Base-by-base conservation (phyloP, 2,329 filamentous ascomycete genomes). In the Alternaria arborescens region DNA sequence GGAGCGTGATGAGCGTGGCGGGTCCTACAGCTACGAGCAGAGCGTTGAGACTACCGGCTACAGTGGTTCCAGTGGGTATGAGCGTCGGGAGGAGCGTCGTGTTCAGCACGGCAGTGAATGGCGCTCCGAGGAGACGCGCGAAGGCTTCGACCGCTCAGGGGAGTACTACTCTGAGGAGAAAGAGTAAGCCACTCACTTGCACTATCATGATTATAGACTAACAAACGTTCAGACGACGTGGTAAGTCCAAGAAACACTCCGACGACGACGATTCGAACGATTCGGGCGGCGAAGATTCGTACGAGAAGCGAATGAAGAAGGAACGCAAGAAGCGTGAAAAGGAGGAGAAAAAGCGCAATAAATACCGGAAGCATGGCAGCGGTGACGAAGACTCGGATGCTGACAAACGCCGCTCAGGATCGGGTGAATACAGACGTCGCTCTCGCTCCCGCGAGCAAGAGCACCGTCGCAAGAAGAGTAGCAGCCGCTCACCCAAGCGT, bases 11-110 rank as follows among this genome's bases (percentile, higher is more conserved):
- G 78, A 81, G 22, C 77, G 63, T n/a, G 71, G 78, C 22, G 78
- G 79, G 20, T 71, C 71, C 30, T 87, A 86, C 65, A 85, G 86
- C 41, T 89, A 88, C 67, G 81, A 89, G 71, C 83, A 89, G 72
- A 82, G 80, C 48, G 84, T 82, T 5, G 86, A 90, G 72, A 83
- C 83, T 8, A 83, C 81, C 10, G 82, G 83, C 18, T 77, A 78
- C 43, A 66, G 69, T 42, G 68, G 71, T 5, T 84, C 83, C 4
- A 85, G 86, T 43, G 84, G 86, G 6, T 89, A 87, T 62, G 85
- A 89, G 69, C 81, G 87, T 65, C 85, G 82, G 40, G 86, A 85
- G 36, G 86, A 89, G 76, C 81, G 82, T 30, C 82, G 78, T 20
- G 83, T 85, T 48, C 81, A 83, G 65, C 78, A 78, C 8, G 78